A percentile compares a stretch with the other conserved stretches of the same genome.
Conservation (phyloP, 495 filamentous ascomycete genomes). For the Talaromyces trachyspermus region DNA sequence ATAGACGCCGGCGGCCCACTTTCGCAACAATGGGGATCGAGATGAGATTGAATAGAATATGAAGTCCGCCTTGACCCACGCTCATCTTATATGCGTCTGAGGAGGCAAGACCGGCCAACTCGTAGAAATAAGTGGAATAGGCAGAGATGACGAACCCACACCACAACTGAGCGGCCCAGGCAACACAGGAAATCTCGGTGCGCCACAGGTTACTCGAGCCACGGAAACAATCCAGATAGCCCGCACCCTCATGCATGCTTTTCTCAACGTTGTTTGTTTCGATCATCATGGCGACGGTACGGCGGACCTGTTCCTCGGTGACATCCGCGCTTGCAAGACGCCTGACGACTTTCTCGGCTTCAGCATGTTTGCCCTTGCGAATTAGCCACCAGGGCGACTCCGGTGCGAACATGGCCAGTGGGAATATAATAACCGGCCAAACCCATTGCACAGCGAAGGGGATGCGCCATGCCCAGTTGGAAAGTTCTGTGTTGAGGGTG, state of each 20-base stretch:
- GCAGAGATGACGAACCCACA: slow-evolving; percentile 24
- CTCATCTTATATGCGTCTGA: slow-evolving; percentile 21
- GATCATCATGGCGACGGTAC: slow-evolving; percentile 30
- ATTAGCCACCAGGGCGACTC: slow-evolving; percentile 43
- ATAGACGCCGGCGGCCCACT: slow-evolving; percentile 44
- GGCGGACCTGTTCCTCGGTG: slow-evolving; percentile 3
- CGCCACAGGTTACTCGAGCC: slow-evolving; percentile 31
- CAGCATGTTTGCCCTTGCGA: slow-evolving; percentile 25
- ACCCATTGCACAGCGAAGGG: slow-evolving; percentile 51
- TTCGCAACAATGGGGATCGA: slow-evolving; percentile 43
- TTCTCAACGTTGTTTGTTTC: slow-evolving; percentile 34
- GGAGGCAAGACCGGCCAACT: slow-evolving; percentile 27
- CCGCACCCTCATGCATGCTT: slow-evolving; percentile 18
- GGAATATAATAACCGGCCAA: slow-evolving; percentile 43
- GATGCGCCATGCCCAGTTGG: slow-evolving; percentile 48
- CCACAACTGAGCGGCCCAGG: slow-evolving; percentile 21
- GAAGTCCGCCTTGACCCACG: slow-evolving; percentile 26
- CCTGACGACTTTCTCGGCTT: slow-evolving; percentile 40
- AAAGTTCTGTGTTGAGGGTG: slow-evolving; percentile 21
- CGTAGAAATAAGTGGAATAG: slow-evolving; percentile 36
- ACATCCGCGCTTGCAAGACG: slow-evolving; percentile 20
- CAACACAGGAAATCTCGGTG: slow-evolving; percentile 28
- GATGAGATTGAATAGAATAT: slow-evolving; percentile 40
- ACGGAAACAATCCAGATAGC: slow-evolving; percentile 33
- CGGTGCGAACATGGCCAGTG: slow-evolving; percentile 33